Evolutionary conservation across 2,329 filamentous ascomycete species (phyloP), one percentile per base, ranked within the genome.

Genomic region (Lomentospora prolificans): DNA sequence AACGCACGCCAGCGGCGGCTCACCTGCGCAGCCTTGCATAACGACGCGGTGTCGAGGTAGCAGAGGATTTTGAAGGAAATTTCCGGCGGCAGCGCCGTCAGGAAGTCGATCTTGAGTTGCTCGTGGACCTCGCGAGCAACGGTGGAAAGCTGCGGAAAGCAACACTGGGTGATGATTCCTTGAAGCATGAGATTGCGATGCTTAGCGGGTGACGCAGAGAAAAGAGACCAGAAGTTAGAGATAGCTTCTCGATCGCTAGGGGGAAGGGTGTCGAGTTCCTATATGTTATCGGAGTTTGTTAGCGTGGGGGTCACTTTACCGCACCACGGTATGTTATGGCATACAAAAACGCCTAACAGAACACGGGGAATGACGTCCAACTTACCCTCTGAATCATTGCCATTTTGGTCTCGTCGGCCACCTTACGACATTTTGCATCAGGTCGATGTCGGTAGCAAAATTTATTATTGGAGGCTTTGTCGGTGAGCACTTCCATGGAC

Each of bases 111-210:
- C 70, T 95, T 94, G 65, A 99, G 91, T 60, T 97, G 86, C 61
- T 97, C 91, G 60, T 90, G 87, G 50, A 99, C 89, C 61, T 90
- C 89, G 59, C 89, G 85, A 2, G 92, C 94, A 57, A 99, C 86
- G 62, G 89, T 91, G 30, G 94, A 97, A 5, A 99, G 82, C 66
- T 99, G 94, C 1, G 94, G 92, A 66, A 99, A 97, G 73, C 94
- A 99, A 70, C 92, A 97, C 69, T 97, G 91, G 0, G 92, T 87
- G 59, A 99, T 85, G 64, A 99, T 92, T 61, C 94, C 94, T 68
- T 96, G 90, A 6, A 99, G 80, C 89, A 99, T 97, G 58, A 99
- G 79, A 60, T 95, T 92, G 62, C 94, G 86, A 66, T 97, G 92
- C 67, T 95, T 96, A 8, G 90, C 81, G 0, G 94, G 94, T 0